Percentiles rank a stretch among this genome's conserved stretches.
Conservation (phyloP, 768 basidiomycete species). For the Mycena rebaudengoi region DNA sequence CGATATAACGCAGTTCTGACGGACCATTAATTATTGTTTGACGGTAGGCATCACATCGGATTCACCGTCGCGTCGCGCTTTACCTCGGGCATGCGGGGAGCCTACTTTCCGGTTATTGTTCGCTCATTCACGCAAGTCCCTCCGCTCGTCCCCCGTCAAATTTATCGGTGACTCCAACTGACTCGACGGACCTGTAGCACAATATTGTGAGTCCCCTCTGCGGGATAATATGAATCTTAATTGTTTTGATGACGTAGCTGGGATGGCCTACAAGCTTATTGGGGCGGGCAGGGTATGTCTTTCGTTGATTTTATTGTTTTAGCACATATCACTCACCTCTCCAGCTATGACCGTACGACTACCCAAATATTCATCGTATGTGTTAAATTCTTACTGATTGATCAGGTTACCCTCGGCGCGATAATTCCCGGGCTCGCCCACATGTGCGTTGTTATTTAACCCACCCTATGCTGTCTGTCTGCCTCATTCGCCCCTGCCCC, state of each 20-base stretch:
- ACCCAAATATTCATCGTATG: slow-evolving; percentile 2
- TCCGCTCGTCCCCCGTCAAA: slow-evolving; percentile 2
- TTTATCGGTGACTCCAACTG: slow-evolving; percentile 9
- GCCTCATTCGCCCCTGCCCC: neutral
- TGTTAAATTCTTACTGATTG: neutral
- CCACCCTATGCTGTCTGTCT: neutral
- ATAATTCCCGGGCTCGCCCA: slow-evolving; percentile 26
- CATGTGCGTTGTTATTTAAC: slow-evolving; percentile 19
- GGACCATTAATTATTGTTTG: slow-evolving; percentile 3
- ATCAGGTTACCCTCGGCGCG: slow-evolving; percentile 22
- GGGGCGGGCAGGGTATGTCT: slow-evolving; percentile 29
- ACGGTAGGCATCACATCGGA: slow-evolving; percentile 27
- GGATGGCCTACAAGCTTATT: slow-evolving; percentile 32
- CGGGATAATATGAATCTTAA: slow-evolving; percentile 10
- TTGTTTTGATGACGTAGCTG: slow-evolving; percentile 15
- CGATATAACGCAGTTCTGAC: slow-evolving; percentile 9
- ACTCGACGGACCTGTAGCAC: slow-evolving; percentile 10
- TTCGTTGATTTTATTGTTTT: neutral
- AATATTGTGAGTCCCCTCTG: slow-evolving; percentile 12
- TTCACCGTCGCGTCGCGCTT: slow-evolving; percentile 29
- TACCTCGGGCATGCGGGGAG: slow-evolving; percentile 30
- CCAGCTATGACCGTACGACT: slow-evolving; percentile 23
- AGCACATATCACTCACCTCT: neutral
- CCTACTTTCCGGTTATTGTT: slow-evolving; percentile 27
- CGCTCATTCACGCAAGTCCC: slow-evolving; percentile 18